These are phyloP conservation scores for Fusarium sp. DNA, from an alignment of 2,329 filamentous ascomycete species.

Conservation along the genomic window DNA sequence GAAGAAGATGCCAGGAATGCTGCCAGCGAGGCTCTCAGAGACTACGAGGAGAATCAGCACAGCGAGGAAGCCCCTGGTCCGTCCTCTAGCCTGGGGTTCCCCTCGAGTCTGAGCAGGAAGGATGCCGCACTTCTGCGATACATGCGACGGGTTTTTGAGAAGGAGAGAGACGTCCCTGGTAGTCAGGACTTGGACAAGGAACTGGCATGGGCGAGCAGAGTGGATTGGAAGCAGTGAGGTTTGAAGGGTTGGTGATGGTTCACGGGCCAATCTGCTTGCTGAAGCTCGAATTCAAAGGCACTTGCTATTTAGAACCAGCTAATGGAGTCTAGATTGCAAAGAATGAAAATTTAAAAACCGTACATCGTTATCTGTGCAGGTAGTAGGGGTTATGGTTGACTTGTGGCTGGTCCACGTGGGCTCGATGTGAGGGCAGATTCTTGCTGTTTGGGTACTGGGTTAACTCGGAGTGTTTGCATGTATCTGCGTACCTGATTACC, in stretches of 20 bases:
- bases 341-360: neutral
- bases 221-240: neutral
- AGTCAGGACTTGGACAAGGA: neutral
- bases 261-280: neutral
- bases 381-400: neutral
- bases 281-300: neutral
- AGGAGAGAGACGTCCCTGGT: rapidly evolving
- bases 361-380: neutral
- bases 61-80: neutral
- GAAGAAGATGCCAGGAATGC: neutral
- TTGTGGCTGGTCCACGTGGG: neutral
- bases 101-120: neutral
- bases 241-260: neutral
- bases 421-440: neutral
- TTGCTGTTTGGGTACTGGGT: neutral
- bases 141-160: neutral
- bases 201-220: neutral
- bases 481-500: neutral
- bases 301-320: neutral
- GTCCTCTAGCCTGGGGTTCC: neutral
- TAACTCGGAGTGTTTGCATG: neutral
- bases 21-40: neutral
- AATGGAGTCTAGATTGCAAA: neutral
- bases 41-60: neutral
- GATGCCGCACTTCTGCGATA: neutral